A percentile compares a stretch with the other conserved stretches of the same genome.
phyloP scores from a whole-genome alignment of 2,329 filamentous ascomycete species.

The Pestalotiopsis sp. region DNA sequence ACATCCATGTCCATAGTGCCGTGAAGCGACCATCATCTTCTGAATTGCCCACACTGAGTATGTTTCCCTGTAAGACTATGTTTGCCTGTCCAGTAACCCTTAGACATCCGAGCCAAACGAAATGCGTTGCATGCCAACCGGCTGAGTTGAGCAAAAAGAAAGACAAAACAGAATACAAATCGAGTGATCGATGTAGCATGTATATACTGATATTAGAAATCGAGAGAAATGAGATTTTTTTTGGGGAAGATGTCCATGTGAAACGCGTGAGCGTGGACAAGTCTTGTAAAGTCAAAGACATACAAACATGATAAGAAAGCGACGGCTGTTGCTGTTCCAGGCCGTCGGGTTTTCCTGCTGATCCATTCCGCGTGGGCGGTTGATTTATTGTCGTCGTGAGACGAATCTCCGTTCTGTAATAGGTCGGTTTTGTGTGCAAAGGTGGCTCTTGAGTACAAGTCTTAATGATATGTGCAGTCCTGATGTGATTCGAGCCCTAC shows the following conservation, averaged over 20 bases:
- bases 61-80: background rate
- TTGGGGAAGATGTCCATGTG: background rate
- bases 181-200: slow-evolving; percentile 10
- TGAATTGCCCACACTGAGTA: background rate
- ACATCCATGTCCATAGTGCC: background rate
- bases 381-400: slow-evolving; percentile 9
- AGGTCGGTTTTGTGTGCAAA: background rate
- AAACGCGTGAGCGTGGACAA: slow-evolving; percentile 8
- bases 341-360: background rate
- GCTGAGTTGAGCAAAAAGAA: background rate
- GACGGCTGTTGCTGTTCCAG: background rate
- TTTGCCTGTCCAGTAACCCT: background rate
- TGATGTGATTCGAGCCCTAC: background rate
- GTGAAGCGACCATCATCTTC: slow-evolving; percentile 1
- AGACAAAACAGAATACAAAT: slow-evolving; percentile 9
- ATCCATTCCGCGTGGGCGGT: slow-evolving; percentile 4
- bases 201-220: slow-evolving; percentile 8
- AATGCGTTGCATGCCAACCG: slow-evolving; percentile 5
- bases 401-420: slow-evolving; percentile 3
- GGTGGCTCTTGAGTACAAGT: background rate
- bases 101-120: slow-evolving; percentile 3
- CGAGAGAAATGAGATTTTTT: background rate
- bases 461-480: background rate
- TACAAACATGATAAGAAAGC: background rate
- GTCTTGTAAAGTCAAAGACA: slow-evolving; percentile 1